Base-by-base conservation (phyloP, 176 grass and related monocot species). In the Oryza officinalis region DNA sequence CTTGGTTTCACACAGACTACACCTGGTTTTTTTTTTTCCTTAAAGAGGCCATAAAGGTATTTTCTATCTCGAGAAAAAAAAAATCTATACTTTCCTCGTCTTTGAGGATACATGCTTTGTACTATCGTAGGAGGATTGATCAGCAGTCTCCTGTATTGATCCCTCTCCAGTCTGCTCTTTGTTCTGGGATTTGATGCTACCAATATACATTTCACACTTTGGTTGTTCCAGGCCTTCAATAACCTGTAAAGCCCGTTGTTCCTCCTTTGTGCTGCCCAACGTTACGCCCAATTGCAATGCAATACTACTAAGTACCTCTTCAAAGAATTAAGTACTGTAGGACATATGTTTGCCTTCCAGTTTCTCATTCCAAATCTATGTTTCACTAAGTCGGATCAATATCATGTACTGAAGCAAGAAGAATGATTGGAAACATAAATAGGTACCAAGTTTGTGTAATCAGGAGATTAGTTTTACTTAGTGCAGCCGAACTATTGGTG, bases 331-430 rank as follows among this genome's bases (percentile, higher is more conserved):
- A 57, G 5, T 18, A 57, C 50, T 22, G 50, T 22, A 57, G 18
- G 15, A 5, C 50, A 57, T 57, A 22, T 57, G 50, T 1, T 45
- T 63, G 18, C 25, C 28, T 64, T 63, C 37, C 54, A 63, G 67
- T 72, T 63, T 57, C 6, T 8, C 2, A 11, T 63, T 73, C 23
- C 69, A 74, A 69, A 83, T 83, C 32, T 69, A 27, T 33, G 54
- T 83, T 26, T 30, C 43, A 74, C 27, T 63, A 65, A 65, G 63
- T 71, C 14, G 12, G 54, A 27, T 47, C 57, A 73, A 46, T 61
- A 83, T 45, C 38, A 83, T 64, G 69, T 65, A 83, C 38, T 46
- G 69, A 71, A 69, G 65, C 67, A 54, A 44, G 61, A 79, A 79
- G 57, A 61, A 61, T 25, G 57, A 61, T 61, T 61, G 9, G n/a